phyloP scores from a whole-genome alignment of 768 basidiomycete genomes.

The Sporobolomyces roseus region DNA sequence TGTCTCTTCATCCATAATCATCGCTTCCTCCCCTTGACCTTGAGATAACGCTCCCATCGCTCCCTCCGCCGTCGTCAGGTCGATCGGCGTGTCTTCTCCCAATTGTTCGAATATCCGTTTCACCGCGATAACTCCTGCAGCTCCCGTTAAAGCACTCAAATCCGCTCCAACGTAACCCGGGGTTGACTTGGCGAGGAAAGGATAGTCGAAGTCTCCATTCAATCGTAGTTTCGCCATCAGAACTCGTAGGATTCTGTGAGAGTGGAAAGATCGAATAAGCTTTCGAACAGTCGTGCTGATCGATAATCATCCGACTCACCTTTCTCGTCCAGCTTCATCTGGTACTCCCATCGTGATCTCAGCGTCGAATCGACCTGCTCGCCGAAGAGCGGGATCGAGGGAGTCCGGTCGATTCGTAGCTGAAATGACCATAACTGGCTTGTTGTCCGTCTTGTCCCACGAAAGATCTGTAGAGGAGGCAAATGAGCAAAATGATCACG shows the following conservation, averaged over 20 bases:
- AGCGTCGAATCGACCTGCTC: conserved; percentile 93
- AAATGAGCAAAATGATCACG: background rate
- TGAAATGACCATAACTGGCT: conserved; percentile 88
- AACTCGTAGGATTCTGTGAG: conserved; percentile 76
- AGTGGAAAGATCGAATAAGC: background rate
- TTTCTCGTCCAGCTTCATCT: conserved; percentile 79
- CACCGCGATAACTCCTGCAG: conserved; percentile 91
- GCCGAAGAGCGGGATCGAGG: conserved; percentile 82
- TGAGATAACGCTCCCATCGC: background rate
- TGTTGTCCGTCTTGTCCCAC: conserved; percentile 90
- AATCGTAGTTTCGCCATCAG: conserved; percentile 77
- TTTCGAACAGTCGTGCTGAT: background rate
- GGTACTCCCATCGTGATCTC: conserved; percentile 98
- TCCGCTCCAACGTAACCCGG: conserved; percentile 98
- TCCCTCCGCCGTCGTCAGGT: conserved; percentile 47
- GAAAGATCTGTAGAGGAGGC: no score
- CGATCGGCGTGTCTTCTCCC: conserved; percentile 63
- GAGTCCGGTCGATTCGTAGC: conserved; percentile 96
- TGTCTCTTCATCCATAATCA: conserved; percentile 49
- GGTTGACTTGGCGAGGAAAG: conserved; percentile 78
- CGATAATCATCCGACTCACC: conserved; percentile 54
- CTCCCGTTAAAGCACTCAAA: conserved; percentile 79
- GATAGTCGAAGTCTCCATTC: conserved; percentile 82
- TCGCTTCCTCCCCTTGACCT: conserved; percentile 47
- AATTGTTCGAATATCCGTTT: conserved; percentile 85